A percentile compares a stretch with the other conserved stretches of the same genome.
phyloP scores from a whole-genome alignment of 495 filamentous ascomycete genomes.

The Penicillium cataractarum region DNA sequence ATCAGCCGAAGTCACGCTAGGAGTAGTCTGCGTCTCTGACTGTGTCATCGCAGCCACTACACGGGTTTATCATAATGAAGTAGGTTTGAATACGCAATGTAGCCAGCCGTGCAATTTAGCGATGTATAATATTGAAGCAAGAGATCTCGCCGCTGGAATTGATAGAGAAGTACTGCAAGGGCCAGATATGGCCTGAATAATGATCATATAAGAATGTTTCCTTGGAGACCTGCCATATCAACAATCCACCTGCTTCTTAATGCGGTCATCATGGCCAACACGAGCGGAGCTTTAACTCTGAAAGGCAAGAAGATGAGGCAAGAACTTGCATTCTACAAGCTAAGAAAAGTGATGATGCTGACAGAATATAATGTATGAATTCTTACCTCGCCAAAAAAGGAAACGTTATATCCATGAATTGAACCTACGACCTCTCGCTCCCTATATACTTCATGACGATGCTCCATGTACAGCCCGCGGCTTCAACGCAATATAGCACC shows the following conservation, averaged over 20 bases:
- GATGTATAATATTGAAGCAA: slow-evolving; percentile 2
- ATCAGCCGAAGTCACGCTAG: slow-evolving; percentile 4
- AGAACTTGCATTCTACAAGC: slow-evolving; percentile 11
- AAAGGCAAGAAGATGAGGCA: slow-evolving; percentile 16
- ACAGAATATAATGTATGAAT: no score
- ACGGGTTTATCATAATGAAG: not conserved
- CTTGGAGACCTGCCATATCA: slow-evolving; percentile 6
- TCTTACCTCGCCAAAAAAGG: no score
- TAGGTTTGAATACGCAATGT: not conserved
- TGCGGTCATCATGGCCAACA: slow-evolving; percentile 15
- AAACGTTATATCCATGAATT: no score
- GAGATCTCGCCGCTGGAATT: not conserved
- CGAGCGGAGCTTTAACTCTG: slow-evolving; percentile 6
- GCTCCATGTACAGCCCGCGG: no score
- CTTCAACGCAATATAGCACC: no score
- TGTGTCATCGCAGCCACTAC: slow-evolving; percentile 4
- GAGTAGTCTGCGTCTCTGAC: slow-evolving; percentile 17
- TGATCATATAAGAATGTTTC: not conserved
- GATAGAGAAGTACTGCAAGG: not conserved
- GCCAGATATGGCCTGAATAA: slow-evolving; percentile 9
- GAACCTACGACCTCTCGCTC: no score
- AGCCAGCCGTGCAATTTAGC: slow-evolving; percentile 5
- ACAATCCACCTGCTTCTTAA: slow-evolving; percentile 2
- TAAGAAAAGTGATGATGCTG: slow-evolving; percentile 11
- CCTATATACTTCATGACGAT: no score